Conservation (phyloP, 371 early-diverging fungal species). For the Rhizomucor pusillus region DNA sequence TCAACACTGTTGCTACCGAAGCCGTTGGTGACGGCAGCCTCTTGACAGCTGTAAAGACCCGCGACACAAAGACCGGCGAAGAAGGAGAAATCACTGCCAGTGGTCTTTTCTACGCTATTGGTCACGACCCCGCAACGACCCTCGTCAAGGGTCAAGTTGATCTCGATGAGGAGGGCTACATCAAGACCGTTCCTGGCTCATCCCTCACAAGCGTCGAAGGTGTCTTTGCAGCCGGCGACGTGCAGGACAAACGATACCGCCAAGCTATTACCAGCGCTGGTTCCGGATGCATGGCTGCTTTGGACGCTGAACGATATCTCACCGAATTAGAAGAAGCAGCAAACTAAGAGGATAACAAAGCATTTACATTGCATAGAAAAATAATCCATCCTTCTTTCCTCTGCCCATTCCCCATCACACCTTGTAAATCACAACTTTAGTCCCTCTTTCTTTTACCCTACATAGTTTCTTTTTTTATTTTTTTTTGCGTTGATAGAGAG, state of each 20-base stretch:
- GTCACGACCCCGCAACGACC: constrained; percentile 91
- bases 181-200: constrained; percentile 78
- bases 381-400: too few species aligned
- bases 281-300: constrained; percentile 92
- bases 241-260: constrained; percentile 94
- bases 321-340: constrained; percentile 51
- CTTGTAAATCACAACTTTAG: too few species aligned
- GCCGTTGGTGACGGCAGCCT: constrained; percentile 81
- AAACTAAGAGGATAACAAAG: too few species aligned
- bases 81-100: constrained; percentile 67
- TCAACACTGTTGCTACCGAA: constrained; percentile 84
- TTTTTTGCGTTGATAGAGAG: too few species aligned
- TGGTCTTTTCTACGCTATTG: constrained; percentile 99
- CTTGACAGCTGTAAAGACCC: constrained; percentile 70
- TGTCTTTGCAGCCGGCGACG: constrained; percentile 98
- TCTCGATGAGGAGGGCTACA: constrained; percentile 86
- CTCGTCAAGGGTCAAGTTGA: constrained; percentile 74
- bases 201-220: constrained; percentile 85
- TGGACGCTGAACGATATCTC: constrained; percentile 84
- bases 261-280: constrained; percentile 72
- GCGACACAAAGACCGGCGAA: constrained; percentile 69
- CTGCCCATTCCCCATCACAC: too few species aligned
- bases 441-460: too few species aligned
- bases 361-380: too few species aligned
- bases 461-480: too few species aligned